phyloP scores from a whole-genome alignment of 495 filamentous ascomycete genomes.

The Gamarada debralockiae region DNA sequence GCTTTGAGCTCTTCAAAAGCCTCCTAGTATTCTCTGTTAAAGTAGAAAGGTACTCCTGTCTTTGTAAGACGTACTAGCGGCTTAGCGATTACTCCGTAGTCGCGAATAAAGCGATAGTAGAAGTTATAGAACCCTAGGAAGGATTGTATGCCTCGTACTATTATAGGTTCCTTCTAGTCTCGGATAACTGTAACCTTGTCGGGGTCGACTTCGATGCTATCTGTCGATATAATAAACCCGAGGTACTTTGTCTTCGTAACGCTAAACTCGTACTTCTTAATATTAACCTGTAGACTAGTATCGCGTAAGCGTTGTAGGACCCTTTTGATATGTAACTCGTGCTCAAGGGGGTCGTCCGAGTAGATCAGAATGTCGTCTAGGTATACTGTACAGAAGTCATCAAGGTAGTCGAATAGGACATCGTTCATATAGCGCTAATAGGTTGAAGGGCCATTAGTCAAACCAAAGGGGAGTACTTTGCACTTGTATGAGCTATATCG shows the following conservation, averaged over 20 bases:
- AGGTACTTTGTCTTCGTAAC: constrained; percentile 21
- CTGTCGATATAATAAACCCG: constrained; percentile 19
- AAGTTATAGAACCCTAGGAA: too few relatives aligned
- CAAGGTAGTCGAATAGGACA: too few relatives aligned
- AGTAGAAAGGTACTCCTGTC: background rate
- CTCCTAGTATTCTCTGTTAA: background rate
- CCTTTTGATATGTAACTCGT: too few relatives aligned
- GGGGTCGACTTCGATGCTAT: too few relatives aligned
- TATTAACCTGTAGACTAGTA: constrained; percentile 15
- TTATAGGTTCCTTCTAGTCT: too few relatives aligned
- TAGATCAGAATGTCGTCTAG: constrained; percentile 3
- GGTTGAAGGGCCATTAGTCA: background rate
- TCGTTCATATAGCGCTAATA: constrained; percentile 3
- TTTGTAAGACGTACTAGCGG: background rate
- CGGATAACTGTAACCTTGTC: too few relatives aligned
- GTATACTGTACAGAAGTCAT: too few relatives aligned
- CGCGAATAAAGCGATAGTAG: constrained; percentile 27
- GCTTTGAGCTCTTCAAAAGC: too few relatives aligned
- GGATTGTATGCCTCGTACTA: too few relatives aligned
- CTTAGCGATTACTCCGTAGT: constrained; percentile 20
- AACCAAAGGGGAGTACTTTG: too few relatives aligned
- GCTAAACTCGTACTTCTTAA: constrained; percentile 31
- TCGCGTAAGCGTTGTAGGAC: constrained; percentile 14
- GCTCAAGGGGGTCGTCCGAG: background rate
- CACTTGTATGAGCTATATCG: constrained; percentile 1